These are phyloP conservation scores for Saccharomycopsis fermentans DNA, from an alignment of 805 yeast species.

Conservation along the genomic window DNA sequence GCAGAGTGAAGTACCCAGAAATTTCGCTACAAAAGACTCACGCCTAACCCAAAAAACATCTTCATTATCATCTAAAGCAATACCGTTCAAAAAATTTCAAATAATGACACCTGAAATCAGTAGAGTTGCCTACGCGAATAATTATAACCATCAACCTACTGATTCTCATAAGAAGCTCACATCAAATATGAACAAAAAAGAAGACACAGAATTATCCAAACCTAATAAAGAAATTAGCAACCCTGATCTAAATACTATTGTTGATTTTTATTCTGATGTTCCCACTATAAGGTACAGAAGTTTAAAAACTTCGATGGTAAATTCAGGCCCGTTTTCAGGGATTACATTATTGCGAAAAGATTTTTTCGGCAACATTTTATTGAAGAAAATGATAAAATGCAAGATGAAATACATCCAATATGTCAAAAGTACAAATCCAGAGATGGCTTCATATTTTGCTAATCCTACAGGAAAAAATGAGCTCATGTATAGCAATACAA, in stretches of 20 bases:
- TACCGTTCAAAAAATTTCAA: background rate
- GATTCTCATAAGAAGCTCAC: background rate
- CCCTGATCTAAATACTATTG: background rate
- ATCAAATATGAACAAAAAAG: background rate
- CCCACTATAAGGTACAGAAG: conserved; percentile 10
- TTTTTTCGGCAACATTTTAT: conserved; percentile 13
- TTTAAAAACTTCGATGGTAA: conserved; percentile 3
- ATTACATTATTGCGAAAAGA: conserved; percentile 8
- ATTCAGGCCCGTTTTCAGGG: conserved; percentile 12
- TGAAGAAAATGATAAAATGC: conserved; percentile 7
- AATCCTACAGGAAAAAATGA: background rate
- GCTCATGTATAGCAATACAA: background rate
- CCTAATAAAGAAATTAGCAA: background rate
- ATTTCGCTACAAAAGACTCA: background rate
- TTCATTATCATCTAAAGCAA: background rate
- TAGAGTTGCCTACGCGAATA: background rate
- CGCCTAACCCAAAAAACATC: background rate
- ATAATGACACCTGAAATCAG: background rate
- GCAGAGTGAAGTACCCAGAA: background rate
- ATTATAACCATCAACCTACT: background rate
- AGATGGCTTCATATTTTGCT: background rate
- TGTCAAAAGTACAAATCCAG: background rate
- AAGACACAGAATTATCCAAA: background rate
- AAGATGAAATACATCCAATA: background rate
- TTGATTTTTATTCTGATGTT: conserved; percentile 12